Conservation (phyloP, 176 grass and related monocot genomes). For the Eremochloa ophiuroides region DNA sequence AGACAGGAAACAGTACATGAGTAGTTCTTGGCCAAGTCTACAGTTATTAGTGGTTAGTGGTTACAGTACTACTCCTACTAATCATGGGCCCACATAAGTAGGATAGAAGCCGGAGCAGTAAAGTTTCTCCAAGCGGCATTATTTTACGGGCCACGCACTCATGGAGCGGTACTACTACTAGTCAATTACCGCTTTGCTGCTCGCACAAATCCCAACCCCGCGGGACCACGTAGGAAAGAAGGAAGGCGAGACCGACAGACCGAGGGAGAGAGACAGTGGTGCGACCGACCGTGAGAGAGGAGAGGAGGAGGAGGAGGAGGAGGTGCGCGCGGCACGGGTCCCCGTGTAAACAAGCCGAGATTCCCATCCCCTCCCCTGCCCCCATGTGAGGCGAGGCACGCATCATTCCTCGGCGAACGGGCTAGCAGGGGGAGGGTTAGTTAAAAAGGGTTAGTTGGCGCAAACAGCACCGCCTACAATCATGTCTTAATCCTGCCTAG, state of each 20-base stretch:
- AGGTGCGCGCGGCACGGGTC: not conserved
- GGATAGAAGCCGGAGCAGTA: constrained; percentile 3
- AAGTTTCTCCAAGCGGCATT: not conserved
- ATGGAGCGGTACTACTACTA: not conserved
- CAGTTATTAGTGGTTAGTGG: no score
- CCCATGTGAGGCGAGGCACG: constrained; percentile 45
- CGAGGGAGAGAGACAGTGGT: no score
- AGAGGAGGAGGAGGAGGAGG: no score
- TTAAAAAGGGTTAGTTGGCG: constrained; percentile 40
- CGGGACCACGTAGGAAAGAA: constrained; percentile 21
- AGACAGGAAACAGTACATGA: no score
- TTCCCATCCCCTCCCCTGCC: constrained; percentile 33
- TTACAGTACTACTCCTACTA: no score
- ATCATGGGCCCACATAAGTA: not conserved
- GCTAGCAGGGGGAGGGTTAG: constrained; percentile 48
- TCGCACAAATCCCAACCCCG: constrained; percentile 39
- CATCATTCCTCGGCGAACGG: constrained; percentile 49
- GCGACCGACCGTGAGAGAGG: no score
- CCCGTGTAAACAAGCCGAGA: constrained; percentile 45
- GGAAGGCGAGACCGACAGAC: not conserved
- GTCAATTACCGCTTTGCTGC: constrained; percentile 28
- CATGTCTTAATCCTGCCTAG: constrained; percentile 19
- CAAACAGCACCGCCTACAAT: constrained; percentile 6
- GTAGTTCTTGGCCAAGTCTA: no score
- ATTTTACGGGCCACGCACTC: constrained; percentile 6